Percentiles rank a stretch among this genome's conserved stretches.
phyloP scores from a whole-genome alignment of 2,329 filamentous ascomycete genomes.

The Graphilbum fragrans region DNA sequence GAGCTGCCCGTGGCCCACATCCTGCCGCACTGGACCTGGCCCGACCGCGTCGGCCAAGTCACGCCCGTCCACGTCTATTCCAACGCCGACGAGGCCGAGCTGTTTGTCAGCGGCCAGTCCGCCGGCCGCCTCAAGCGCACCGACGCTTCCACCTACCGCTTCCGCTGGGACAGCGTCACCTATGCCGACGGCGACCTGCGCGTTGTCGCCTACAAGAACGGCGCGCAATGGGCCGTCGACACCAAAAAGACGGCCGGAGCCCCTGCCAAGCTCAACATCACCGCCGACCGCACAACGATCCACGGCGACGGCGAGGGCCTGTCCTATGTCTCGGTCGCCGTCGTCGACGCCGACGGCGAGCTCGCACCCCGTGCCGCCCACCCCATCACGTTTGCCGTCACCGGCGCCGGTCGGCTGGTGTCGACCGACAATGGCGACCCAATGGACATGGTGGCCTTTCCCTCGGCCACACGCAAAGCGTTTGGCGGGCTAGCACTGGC shows the following conservation, averaged over 20 bases:
- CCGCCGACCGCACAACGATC: conserved; percentile 24
- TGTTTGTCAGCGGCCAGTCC: conserved; percentile 39
- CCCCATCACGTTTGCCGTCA: conserved; percentile 28
- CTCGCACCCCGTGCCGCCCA: conserved; percentile 29
- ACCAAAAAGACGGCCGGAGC: conserved; percentile 27
- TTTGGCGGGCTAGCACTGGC: conserved; percentile 28
- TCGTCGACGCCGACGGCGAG: conserved; percentile 30
- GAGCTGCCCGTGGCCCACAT: conserved; percentile 36
- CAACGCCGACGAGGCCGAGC: conserved; percentile 37
- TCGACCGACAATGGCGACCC: conserved; percentile 40
- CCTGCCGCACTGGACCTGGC: conserved; percentile 45
- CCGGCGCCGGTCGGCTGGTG: conserved; percentile 30
- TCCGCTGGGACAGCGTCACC: conserved; percentile 38
- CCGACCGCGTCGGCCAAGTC: conserved; percentile 28
- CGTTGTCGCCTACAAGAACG: conserved; percentile 35
- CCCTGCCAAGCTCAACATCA: conserved; percentile 23
- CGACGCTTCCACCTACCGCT: conserved; percentile 27
- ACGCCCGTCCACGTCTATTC: conserved; percentile 44
- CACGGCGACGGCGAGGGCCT: conserved; percentile 30
- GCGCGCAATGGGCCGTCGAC: conserved; percentile 30
- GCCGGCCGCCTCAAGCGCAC: conserved; percentile 24
- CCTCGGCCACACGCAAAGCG: conserved; percentile 23
- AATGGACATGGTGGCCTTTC: conserved; percentile 29
- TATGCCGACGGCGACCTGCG: conserved; percentile 34
- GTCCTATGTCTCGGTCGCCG: conserved; percentile 29